Conservation (phyloP, 2,329 filamentous ascomycete genomes). For the Ciborinia camelliae region DNA sequence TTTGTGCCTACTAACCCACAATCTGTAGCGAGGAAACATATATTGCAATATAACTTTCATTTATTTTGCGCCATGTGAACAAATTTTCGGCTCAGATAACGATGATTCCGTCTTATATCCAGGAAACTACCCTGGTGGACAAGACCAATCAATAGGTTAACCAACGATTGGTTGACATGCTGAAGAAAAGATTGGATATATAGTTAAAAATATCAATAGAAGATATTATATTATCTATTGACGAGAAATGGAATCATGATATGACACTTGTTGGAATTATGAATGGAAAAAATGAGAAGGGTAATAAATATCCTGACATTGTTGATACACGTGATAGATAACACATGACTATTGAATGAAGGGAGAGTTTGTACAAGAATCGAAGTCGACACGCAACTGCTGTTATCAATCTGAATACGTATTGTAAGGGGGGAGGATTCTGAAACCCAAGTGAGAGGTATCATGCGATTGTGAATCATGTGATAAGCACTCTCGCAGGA, state of each 20-base stretch:
- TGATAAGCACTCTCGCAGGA: too few relatives aligned
- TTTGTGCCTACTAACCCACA: background rate
- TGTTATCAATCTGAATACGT: too few relatives aligned
- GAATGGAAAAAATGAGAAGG: slow-evolving; percentile 2
- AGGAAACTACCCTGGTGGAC: background rate
- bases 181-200: background rate
- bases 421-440: too few relatives aligned
- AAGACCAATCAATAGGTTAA: background rate
- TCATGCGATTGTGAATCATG: too few relatives aligned
- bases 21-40: too few relatives aligned
- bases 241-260: background rate
- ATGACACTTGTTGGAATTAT: slow-evolving; percentile 8
- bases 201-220: background rate
- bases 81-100: background rate
- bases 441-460: too few relatives aligned
- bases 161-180: background rate
- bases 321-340: background rate
- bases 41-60: background rate
- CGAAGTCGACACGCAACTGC: too few relatives aligned
- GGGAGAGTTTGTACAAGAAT: too few relatives aligned
- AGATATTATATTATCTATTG: background rate
- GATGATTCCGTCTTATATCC: background rate
- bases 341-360: background rate
- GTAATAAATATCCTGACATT: background rate
- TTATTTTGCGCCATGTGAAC: slow-evolving; percentile 11